Conservation (phyloP, 1,139 yeast species). For the Eremothecium sinecaudum region DNA sequence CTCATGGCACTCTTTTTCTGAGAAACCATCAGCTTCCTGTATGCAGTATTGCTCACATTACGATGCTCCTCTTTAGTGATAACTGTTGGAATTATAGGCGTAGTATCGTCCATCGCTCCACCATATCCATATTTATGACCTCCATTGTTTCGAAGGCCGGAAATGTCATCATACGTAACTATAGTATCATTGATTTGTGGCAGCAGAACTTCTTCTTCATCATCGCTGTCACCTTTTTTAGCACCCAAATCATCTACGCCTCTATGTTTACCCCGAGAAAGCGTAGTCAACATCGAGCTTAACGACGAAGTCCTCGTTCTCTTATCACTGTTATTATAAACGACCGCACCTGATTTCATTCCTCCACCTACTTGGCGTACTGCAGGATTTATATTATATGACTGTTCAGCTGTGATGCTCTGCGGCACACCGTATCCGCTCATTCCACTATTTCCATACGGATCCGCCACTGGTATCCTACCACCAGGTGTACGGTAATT, state of each 20-base stretch:
- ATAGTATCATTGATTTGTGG: slow-evolving; percentile 38
- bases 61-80: slow-evolving; percentile 28
- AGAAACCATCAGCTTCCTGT: slow-evolving; percentile 59
- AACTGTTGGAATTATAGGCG: slow-evolving; percentile 67
- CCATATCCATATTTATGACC: slow-evolving; percentile 43
- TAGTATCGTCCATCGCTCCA: slow-evolving; percentile 41
- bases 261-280: slow-evolving; percentile 9
- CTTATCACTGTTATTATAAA: too few relatives aligned
- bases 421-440: neutral
- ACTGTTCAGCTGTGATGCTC: too few relatives aligned
- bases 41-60: slow-evolving; percentile 42
- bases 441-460: slow-evolving; percentile 3
- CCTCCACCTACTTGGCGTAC: too few relatives aligned
- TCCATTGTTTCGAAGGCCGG: slow-evolving; percentile 55
- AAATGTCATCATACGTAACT: slow-evolving; percentile 54
- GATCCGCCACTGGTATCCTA: slow-evolving; percentile 31
- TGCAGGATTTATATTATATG: too few relatives aligned
- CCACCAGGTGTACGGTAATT: slow-evolving; percentile 5
- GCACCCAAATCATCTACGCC: slow-evolving; percentile 5
- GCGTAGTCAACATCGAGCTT: slow-evolving; percentile 4
- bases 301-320: slow-evolving; percentile 10
- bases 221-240: slow-evolving; percentile 12
- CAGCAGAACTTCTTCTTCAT: slow-evolving; percentile 39
- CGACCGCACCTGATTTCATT: too few relatives aligned
- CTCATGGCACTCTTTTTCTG: slow-evolving; percentile 52